Conservation (phyloP, 352 stramenopile genomes). For the Phytophthora citrophthora region DNA sequence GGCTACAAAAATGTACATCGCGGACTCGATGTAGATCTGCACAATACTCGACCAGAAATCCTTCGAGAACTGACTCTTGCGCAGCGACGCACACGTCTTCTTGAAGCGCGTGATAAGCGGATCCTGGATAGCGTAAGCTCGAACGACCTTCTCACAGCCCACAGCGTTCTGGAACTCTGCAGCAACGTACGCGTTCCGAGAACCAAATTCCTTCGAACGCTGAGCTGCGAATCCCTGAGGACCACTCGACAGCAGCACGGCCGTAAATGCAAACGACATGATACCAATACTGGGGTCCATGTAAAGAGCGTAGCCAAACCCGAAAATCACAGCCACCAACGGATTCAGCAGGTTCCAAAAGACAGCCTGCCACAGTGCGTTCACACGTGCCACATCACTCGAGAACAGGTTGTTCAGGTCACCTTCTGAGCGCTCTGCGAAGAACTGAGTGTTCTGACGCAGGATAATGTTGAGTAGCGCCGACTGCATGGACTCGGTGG, state of each 20-base stretch:
- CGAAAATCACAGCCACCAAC: slow-evolving; percentile 78
- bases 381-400: slow-evolving; percentile 86
- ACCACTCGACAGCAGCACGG: slow-evolving; percentile 80
- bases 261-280: slow-evolving; percentile 86
- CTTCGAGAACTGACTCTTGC: slow-evolving; percentile 89
- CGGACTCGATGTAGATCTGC: slow-evolving; percentile 91
- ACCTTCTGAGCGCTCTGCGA: slow-evolving; percentile 83
- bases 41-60: slow-evolving; percentile 91
- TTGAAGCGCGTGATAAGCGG: slow-evolving; percentile 77
- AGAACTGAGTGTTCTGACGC: slow-evolving; percentile 81
- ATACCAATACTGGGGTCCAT: slow-evolving; percentile 85
- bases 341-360: slow-evolving; percentile 91
- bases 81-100: slow-evolving; percentile 63
- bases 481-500: slow-evolving; percentile 78
- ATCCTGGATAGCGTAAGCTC: slow-evolving; percentile 85
- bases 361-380: slow-evolving; percentile 85
- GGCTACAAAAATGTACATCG: slow-evolving; percentile 91
- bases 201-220: slow-evolving; percentile 87
- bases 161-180: slow-evolving; percentile 90
- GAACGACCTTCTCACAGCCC: slow-evolving; percentile 87
- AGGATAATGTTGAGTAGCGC: slow-evolving; percentile 83
- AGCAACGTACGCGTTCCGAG: slow-evolving; percentile 88
- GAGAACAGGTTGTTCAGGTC: slow-evolving; percentile 91
- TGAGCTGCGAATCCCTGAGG: slow-evolving; percentile 85
- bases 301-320: slow-evolving; percentile 85